These are phyloP conservation scores for Biscogniauxia marginata DNA, from an alignment of 2,329 filamentous ascomycete genomes.

Conservation along the genomic window DNA sequence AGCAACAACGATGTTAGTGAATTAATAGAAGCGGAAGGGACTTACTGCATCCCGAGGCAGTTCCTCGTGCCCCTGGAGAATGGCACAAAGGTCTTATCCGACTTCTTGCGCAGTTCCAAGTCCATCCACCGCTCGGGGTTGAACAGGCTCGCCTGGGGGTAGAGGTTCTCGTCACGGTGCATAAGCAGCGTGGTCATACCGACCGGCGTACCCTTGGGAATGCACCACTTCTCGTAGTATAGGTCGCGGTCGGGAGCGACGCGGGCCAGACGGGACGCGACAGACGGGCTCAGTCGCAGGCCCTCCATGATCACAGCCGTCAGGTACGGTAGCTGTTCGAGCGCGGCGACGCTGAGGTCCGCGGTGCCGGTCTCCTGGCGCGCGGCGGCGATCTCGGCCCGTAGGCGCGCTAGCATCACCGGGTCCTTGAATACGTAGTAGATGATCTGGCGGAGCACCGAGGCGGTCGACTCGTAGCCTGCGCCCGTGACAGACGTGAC, in stretches of 20 bases:
- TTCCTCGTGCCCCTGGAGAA: background rate
- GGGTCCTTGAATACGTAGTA: background rate
- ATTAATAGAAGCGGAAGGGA: background rate
- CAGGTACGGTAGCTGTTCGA: slow-evolving; percentile 3
- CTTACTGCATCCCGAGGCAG: slow-evolving; percentile 2
- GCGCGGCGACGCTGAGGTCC: background rate
- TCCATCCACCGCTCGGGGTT: slow-evolving; percentile 1
- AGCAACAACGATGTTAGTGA: background rate
- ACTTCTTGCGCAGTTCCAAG: background rate
- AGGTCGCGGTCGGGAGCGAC: slow-evolving; percentile 6
- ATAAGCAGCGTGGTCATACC: slow-evolving; percentile 5
- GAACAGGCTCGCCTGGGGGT: background rate
- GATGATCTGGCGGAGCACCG: slow-evolving; percentile 1
- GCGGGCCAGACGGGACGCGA: background rate
- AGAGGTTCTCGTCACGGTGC: background rate
- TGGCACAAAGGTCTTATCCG: background rate
- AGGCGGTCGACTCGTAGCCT: slow-evolving; percentile 21
- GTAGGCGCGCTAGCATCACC: background rate
- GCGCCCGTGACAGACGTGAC: slow-evolving; percentile 16
- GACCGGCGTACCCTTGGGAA: slow-evolving; percentile 1
- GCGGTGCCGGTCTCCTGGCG: background rate
- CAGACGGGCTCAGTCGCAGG: background rate
- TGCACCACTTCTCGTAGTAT: background rate
- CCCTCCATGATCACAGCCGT: slow-evolving; percentile 3
- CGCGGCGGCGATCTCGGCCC: background rate